Evolutionary conservation across 2,329 filamentous ascomycete species (phyloP), one percentile per base, ranked within the genome.

Genomic region (Trichoderma atrobrunneum): DNA sequence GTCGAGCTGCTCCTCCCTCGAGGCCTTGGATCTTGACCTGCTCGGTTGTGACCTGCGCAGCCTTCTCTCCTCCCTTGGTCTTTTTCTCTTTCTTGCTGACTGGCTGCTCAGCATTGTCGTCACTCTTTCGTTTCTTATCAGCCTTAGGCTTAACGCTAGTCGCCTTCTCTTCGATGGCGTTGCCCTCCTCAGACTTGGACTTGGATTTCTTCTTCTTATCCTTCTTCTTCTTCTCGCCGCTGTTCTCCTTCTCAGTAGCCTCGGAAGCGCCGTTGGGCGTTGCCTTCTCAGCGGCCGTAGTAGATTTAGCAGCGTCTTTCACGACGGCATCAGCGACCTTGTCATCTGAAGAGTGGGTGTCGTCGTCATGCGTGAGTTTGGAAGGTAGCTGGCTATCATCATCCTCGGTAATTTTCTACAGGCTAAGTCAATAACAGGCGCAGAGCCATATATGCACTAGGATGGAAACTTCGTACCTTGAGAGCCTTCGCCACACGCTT

Each of bases 11-110:
- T 26, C 85, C 87, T 36, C 88, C 88, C 51, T 84, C 84, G 39
- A 90, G 82, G 39, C 81, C 84, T 21, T 81, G 78, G 30, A 88
- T 86, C 73, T 88, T 87, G 87, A 87, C 89, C 74, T 85, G 80
- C 77, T 85, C 85, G 21, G 74, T 72, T 11, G 73, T 60, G 10
- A 73, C 72, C 14, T 73, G 73, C 73, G 77, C 75, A 21, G 73
- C 73, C 76, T 76, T 34, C 77, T 76, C 61, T 77, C 73, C 69
- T 78, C 78, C 72, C 24, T 75, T 74, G n/a, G 48, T 75, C 68
- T 73, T 71, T 66, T 78, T 76, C 32, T 75, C 75, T 36, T 60
- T 61, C 43, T 75, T 74, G 18, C 28, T 54, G 32, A 67, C 43
- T 11, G 74, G 73, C 51, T 76, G 74, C 24, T 74, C 74, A 51